Base-by-base conservation (phyloP, 2,329 filamentous ascomycete genomes). In the Neobulgaria alba region DNA sequence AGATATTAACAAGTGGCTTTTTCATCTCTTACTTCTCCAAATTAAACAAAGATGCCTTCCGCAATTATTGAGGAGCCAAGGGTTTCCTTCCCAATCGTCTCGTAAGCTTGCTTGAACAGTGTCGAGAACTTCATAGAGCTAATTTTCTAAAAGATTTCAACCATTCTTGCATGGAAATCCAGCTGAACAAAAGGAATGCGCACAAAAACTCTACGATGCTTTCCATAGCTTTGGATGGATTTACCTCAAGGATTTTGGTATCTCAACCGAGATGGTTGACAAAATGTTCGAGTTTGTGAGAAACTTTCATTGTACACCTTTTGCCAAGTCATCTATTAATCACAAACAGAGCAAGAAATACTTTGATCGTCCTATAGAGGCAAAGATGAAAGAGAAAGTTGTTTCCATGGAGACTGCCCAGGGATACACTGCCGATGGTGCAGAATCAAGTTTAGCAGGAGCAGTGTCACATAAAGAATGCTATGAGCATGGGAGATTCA, bases 211-310 rank as follows among this genome's bases (percentile, higher is more conserved):
- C 2, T 42, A 42, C 15, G 17, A 42, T 37, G 39, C 39, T 4
- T 42, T 42, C 16, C 39, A 42, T 15, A 42, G 33, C 3, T 42
- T 29, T 33, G 39, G 39, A 9, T 42, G 39, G 39, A 29, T 42
- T 3, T 42, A 42, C 16, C 19, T 42, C 5, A 26, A 37, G 15
- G 39, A 42, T 14, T 42, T 42, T 20, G 39, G 39, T 2, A 42
- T 42, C 29, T 26, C 14, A n/a, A 30, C 31, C 10, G 34, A 36
- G 10, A 34, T 37, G 14, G 33, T 42, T 7, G 39, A 16, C 14
- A 34, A 42, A 10, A 42, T 42, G 39, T 42, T 42, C 12, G 33
- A 18, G 9, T 18, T 37, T 26, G 39, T 37, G n/a, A 33, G 39
- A n/a, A n/a, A n/a, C n/a, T n/a, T 23, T 15, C 2, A 14, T n/a